Evolutionary conservation across 305 asterid genomes (phyloP), one percentile per base, ranked within the genome.

Genomic region (Fraxinus greggii): DNA sequence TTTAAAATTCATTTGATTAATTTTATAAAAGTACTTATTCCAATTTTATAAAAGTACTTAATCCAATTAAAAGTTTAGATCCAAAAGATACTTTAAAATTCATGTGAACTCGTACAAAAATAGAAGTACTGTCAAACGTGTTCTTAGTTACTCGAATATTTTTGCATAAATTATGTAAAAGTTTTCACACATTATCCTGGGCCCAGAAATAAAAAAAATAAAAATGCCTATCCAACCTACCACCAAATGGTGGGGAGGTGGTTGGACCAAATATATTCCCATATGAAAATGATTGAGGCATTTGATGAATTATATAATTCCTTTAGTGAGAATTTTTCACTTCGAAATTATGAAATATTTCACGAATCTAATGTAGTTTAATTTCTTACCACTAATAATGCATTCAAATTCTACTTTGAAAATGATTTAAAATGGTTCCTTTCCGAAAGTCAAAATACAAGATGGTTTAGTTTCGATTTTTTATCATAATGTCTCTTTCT

Each of bases 151-250:
- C 26, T n/a, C 1, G 7, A n/a, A 17, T 2, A 5, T 19, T 19
- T 56, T 56, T n/a, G 12, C 67, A 56, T 6, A 56, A 19, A 6
- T 56, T 19, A 56, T 19, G 67, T 56, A 24, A 10, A 26, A 26
- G 29, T 24, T 12, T 24, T 26, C 73, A 26, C 35, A 26, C 0
- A 65, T 26, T 26, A 59, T 59, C 69, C 13, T 19, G 1, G 29
- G 13, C 28, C 26, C n/a, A 56, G 19, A 8, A 59, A 24, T 9
- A 6, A 5, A 28, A 67, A 26, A 3, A 0, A 5, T n/a, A 86
- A 84, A 78, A 83, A 78, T 77, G 78, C 78, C 72, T 31, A 33
- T 13, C 72, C 23, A 72, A 80, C 78, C 77, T 36, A 78, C 84
- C 85, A 48, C 72, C 70, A 48, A 59, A 56, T 26, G 76, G 59